Conservation (phyloP, 2,329 filamentous ascomycete species). For the Plenodomus lindquistii region DNA sequence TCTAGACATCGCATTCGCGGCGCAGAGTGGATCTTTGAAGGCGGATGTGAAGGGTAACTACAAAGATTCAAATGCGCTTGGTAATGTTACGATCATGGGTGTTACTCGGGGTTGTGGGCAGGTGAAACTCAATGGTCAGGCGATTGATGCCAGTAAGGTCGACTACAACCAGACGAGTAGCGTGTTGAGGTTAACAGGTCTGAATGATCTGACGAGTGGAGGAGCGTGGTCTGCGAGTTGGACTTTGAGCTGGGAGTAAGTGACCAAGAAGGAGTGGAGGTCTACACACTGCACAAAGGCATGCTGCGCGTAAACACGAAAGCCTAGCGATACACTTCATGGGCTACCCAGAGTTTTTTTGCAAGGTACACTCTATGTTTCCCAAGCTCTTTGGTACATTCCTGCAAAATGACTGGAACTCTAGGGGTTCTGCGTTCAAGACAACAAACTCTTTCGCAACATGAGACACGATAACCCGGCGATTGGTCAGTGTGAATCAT, state of each 20-base stretch:
- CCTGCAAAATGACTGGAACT: too few relatives aligned
- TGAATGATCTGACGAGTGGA: slow-evolving; percentile 53
- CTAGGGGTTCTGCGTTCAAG: too few relatives aligned
- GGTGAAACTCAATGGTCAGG: slow-evolving; percentile 53
- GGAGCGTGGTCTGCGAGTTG: slow-evolving; percentile 65
- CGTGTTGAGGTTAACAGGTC: slow-evolving; percentile 55
- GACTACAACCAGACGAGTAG: slow-evolving; percentile 53
- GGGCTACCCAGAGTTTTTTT: too few relatives aligned
- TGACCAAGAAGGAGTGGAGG: too few relatives aligned
- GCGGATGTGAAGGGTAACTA: slow-evolving; percentile 57
- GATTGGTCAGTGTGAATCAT: too few relatives aligned
- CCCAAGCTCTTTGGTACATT: too few relatives aligned
- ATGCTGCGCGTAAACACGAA: too few relatives aligned
- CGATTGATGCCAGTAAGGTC: slow-evolving; percentile 51
- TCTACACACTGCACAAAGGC: too few relatives aligned
- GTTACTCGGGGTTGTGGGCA: slow-evolving; percentile 48
- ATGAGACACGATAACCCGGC: too few relatives aligned
- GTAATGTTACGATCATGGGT: slow-evolving; percentile 67
- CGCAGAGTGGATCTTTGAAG: slow-evolving; percentile 50
- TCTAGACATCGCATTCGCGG: slow-evolving; percentile 58
- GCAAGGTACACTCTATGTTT: too few relatives aligned
- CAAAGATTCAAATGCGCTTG: slow-evolving; percentile 61
- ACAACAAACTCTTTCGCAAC: too few relatives aligned
- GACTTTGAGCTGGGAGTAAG: slow-evolving; percentile 58
- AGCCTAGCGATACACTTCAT: too few relatives aligned